These are phyloP conservation scores for Malus hybrid DNA, from an alignment of 331 rosid species.

Conservation along the genomic window DNA sequence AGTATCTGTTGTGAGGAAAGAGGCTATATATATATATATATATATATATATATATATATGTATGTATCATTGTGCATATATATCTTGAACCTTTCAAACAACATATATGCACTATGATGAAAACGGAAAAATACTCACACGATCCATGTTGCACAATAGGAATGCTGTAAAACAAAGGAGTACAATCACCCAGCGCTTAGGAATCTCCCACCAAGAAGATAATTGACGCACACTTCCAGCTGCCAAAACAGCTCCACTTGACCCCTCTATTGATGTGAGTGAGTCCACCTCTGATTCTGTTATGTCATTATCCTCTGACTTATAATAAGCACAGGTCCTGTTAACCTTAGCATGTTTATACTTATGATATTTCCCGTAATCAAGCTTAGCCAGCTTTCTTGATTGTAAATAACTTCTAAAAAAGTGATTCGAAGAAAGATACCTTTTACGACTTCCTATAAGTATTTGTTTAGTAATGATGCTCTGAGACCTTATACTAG, in stretches of 20 bases:
- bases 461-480: conserved; percentile 25
- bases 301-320: conserved; percentile 63
- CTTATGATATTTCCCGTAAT: conserved; percentile 28
- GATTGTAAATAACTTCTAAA: conserved; percentile 19
- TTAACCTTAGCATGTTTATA: conserved; percentile 31
- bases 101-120: neutral
- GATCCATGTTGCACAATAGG: conserved; percentile 93
- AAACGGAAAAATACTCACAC: conserved; percentile 56
- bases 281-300: conserved; percentile 40
- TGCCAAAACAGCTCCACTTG: conserved; percentile 59
- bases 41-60: too few species aligned
- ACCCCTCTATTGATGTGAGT: conserved; percentile 44
- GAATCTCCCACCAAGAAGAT: conserved; percentile 67
- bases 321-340: conserved; percentile 43
- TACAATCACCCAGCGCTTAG: conserved; percentile 93
- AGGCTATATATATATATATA: neutral
- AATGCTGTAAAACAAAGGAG: conserved; percentile 78
- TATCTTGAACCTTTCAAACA: neutral
- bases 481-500: conserved; percentile 14
- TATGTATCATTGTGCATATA: too few species aligned
- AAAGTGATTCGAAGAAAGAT: conserved; percentile 31
- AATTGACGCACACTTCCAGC: conserved; percentile 35
- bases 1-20: neutral
- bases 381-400: conserved; percentile 15
- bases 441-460: conserved; percentile 22